phyloP scores from a whole-genome alignment of 1,284 basidiomycete species.

The Tilletia walkeri region DNA sequence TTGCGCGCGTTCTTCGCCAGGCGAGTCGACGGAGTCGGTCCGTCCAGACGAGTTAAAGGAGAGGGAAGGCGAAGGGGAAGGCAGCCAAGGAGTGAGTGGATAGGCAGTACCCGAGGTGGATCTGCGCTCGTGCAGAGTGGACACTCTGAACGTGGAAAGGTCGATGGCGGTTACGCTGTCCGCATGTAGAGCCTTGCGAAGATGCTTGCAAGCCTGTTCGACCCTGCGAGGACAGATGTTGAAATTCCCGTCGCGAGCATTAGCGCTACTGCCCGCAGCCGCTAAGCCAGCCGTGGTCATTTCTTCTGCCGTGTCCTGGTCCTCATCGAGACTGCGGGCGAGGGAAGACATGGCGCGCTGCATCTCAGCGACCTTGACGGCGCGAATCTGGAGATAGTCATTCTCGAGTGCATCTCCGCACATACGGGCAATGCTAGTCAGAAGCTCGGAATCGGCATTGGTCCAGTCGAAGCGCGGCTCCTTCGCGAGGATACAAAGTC shows the following conservation, averaged over 20 bases:
- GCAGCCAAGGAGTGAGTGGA: slow-evolving; percentile 2
- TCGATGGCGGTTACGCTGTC: neutral
- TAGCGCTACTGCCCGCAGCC: neutral
- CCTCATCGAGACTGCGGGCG: slow-evolving; percentile 29
- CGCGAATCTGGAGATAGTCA: slow-evolving; percentile 29
- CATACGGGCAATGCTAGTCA: slow-evolving; percentile 37
- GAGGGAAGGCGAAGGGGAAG: neutral
- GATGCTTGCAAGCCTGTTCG: slow-evolving; percentile 1
- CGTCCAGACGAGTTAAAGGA: neutral
- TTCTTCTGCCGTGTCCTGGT: neutral
- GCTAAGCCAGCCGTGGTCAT: neutral
- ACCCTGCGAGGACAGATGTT: neutral
- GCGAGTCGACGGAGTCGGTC: neutral
- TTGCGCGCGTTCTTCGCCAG: too few relatives aligned
- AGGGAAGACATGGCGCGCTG: slow-evolving; percentile 30
- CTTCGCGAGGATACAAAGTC: slow-evolving; percentile 36
- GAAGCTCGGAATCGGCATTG: slow-evolving; percentile 33
- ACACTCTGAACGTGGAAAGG: neutral
- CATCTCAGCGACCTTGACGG: slow-evolving; percentile 33
- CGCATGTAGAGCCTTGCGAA: neutral
- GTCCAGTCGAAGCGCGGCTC: slow-evolving; percentile 31
- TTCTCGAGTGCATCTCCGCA: slow-evolving; percentile 38
- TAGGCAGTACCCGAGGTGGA: neutral
- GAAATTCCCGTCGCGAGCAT: neutral
- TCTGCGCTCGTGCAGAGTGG: neutral